These are phyloP conservation scores for Coemansia furcata DNA, from an alignment of 192 early-diverging fungal species.

Conservation along the genomic window DNA sequence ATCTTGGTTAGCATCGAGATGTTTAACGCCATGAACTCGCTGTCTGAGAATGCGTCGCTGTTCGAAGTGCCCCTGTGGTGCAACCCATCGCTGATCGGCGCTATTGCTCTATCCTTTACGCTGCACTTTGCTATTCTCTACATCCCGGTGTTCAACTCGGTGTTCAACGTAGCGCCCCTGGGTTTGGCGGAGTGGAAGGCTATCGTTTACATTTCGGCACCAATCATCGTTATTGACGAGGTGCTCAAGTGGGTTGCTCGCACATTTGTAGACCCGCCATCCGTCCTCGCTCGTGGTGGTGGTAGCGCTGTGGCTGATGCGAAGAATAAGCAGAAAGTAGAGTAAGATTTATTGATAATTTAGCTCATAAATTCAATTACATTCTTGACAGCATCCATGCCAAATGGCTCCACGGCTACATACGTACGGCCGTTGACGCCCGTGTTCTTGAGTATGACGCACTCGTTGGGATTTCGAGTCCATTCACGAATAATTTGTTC, in stretches of 20 bases:
- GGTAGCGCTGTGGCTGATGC: background rate
- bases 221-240: conserved; percentile 93
- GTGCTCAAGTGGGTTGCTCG: conserved; percentile 75
- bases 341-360: background rate
- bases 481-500: background rate
- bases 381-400: background rate
- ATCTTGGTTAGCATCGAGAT: conserved; percentile 97
- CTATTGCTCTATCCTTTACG: conserved; percentile 84
- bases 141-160: conserved; percentile 89
- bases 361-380: background rate
- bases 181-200: conserved; percentile 87
- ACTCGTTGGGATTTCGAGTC: background rate
- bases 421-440: background rate
- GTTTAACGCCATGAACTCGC: conserved; percentile 97
- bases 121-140: conserved; percentile 97
- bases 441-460: background rate
- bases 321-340: conserved; percentile 27
- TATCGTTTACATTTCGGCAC: conserved; percentile 83
- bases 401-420: background rate
- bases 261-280: conserved; percentile 50
- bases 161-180: conserved; percentile 90
- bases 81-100: conserved; percentile 83
- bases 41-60: conserved; percentile 94
- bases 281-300: background rate
- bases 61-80: conserved; percentile 88